phyloP scores from a whole-genome alignment of 2,329 filamentous ascomycete species.

The Cladosporium velox region DNA sequence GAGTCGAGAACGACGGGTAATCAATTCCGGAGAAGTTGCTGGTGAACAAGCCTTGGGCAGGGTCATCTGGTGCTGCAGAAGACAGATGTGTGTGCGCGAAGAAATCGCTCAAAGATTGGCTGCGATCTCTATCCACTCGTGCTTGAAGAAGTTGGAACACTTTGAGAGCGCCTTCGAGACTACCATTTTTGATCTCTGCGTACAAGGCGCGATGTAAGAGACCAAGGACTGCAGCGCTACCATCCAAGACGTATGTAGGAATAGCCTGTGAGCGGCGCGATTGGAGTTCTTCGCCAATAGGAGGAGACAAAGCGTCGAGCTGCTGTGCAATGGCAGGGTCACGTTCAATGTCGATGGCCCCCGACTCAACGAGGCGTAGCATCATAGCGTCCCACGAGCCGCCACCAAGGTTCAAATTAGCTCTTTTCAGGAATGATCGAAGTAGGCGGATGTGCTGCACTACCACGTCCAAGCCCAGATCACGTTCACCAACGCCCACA shows the following conservation, averaged over 20 bases:
- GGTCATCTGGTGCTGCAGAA: conserved; percentile 27
- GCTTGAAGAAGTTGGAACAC: conserved; percentile 43
- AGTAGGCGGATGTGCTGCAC: conserved; percentile 40
- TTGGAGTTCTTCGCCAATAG: conserved; percentile 44
- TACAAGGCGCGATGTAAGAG: conserved; percentile 47
- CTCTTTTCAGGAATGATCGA: conserved; percentile 41
- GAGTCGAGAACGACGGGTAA: conserved; percentile 48
- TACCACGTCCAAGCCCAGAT: conserved; percentile 39
- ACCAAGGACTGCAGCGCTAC: conserved; percentile 45
- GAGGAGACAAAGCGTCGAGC: conserved; percentile 41
- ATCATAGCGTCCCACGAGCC: conserved; percentile 50
- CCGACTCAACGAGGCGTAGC: conserved; percentile 55
- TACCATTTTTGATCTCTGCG: conserved; percentile 42
- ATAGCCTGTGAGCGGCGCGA: conserved; percentile 39
- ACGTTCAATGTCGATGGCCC: conserved; percentile 46
- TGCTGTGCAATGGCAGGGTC: conserved; percentile 48
- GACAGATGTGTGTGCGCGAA: conserved; percentile 35
- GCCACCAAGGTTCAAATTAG: conserved; percentile 43
- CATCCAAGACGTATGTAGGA: conserved; percentile 47
- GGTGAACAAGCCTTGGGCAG: conserved; percentile 28
- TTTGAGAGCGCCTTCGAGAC: conserved; percentile 42
- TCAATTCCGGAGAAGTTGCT: conserved; percentile 41
- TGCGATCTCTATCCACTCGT: conserved; percentile 48
- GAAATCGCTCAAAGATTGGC: conserved; percentile 45
- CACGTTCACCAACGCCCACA: conserved; percentile 45